phyloP scores from a whole-genome alignment of 257 asterid species.

The Jacaranda mimosifolia region DNA sequence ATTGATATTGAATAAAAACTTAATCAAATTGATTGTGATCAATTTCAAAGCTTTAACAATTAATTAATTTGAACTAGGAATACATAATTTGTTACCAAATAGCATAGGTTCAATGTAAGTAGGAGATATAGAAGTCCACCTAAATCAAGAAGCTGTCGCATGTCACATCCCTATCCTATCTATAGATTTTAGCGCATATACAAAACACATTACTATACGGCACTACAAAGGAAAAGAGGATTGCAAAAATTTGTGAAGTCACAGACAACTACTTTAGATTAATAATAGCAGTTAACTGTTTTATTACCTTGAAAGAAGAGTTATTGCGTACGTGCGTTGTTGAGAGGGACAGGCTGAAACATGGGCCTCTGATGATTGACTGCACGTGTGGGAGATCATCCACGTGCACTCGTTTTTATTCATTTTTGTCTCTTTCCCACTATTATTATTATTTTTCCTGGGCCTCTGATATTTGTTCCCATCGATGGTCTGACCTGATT shows the following conservation, averaged over 20 bases:
- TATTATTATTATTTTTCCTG: constrained; percentile 29
- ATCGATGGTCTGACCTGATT: constrained; percentile 34
- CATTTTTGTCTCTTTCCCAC: constrained; percentile 56
- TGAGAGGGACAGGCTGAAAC: constrained; percentile 44
- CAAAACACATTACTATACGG: not conserved
- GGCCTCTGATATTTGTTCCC: constrained; percentile 37
- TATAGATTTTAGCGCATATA: not conserved
- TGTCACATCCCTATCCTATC: not conserved
- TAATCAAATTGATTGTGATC: too few relatives aligned
- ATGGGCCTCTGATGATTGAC: constrained; percentile 66
- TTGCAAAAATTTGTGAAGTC: not conserved
- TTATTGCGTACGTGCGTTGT: constrained; percentile 37
- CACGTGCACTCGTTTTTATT: constrained; percentile 90
- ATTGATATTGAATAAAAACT: too few relatives aligned
- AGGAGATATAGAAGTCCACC: not conserved
- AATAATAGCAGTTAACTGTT: constrained; percentile 12
- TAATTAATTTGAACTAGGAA: too few relatives aligned
- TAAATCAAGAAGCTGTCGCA: not conserved
- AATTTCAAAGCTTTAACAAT: too few relatives aligned
- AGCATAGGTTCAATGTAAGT: not conserved
- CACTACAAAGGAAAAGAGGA: not conserved
- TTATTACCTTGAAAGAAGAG: constrained; percentile 33
- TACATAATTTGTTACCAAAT: not conserved
- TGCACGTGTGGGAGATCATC: constrained; percentile 85
- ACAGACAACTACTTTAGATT: not conserved